Evolutionary conservation across 306 rosid genomes (phyloP).

Genomic region (Casuarina cunninghamiana): DNA sequence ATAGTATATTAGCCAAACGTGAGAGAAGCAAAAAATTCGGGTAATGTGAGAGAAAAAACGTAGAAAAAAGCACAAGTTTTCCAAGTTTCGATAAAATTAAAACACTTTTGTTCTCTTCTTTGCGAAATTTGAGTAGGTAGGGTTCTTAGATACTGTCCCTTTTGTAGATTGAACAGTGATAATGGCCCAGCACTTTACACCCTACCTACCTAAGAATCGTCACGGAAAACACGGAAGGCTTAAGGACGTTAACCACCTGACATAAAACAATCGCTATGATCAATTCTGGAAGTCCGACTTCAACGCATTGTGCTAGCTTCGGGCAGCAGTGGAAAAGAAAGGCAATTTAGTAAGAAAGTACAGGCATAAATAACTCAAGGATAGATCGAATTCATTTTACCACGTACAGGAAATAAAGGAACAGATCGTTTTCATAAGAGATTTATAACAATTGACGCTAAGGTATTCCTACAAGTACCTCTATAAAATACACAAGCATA

Average conservation of each 20-base stretch:
- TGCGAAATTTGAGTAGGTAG: neutral
- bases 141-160: too few species aligned
- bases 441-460: too few species aligned
- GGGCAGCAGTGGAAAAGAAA: conserved; percentile 26
- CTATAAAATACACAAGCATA: too few species aligned
- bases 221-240: neutral
- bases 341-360: neutral
- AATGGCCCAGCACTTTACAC: neutral
- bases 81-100: neutral
- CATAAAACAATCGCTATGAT: conserved; percentile 59
- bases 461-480: too few species aligned
- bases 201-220: neutral
- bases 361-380: too few species aligned
- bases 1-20: neutral
- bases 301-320: too few species aligned
- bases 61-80: neutral
- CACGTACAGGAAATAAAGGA: too few species aligned
- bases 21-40: neutral
- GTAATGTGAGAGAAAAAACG: neutral
- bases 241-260: conserved; percentile 49
- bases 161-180: neutral
- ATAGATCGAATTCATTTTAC: too few species aligned
- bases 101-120: neutral
- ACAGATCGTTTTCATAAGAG: too few species aligned
- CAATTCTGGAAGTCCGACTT: conserved; percentile 77